Evolutionary conservation across 768 basidiomycete species (phyloP), one percentile per base, ranked within the genome.

Genomic region (Mycena albidolilacea): DNA sequence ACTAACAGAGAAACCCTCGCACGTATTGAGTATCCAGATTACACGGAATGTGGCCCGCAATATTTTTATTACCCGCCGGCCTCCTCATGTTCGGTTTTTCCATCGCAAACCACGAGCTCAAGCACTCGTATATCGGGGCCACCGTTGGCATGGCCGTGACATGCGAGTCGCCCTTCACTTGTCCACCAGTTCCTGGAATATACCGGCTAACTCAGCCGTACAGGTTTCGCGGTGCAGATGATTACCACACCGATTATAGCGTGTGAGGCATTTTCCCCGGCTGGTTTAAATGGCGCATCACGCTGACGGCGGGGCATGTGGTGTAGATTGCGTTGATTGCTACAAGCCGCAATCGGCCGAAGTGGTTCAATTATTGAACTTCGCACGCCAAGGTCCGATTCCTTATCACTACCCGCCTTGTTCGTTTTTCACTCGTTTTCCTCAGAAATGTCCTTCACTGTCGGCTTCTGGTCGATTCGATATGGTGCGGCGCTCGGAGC

Each of bases 331-430:
- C 37, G 74, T 77, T 21, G 76, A 77, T 50, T 77, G 76, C 59
- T 77, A 77, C 65, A 75, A 77, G 64, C 73, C 73, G 35, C 74
- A 77, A 68, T 60, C 76, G 2, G 73, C 76, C 57, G 73, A 77
- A 12, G 73, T 77, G 7, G 75, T 76, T 38, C 74, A 75, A 52
- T 38, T 77, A 21, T 37, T 77, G 44, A 77, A 75, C 59, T 77
- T 77, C 48, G 69, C 67, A 0, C 74, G 76, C 9, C 76, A 77
- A 71, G 73, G 70, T 72, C 7, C 21, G 37, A 5, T n/a, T 3
- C 17, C 17, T 15, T 8, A n/a, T n/a, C 10, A 8, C 8, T 21
- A 7, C 39, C 0, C 21, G 17, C 14, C 38, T 17, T 41, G n/a
- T 58, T 14, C 38, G n/a, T 2, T 1, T 41, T 43, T 35, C 21